These are phyloP conservation scores for Acanthamoeba polyphaga DNA, from an alignment of 208 protist species.

Conservation along the genomic window DNA sequence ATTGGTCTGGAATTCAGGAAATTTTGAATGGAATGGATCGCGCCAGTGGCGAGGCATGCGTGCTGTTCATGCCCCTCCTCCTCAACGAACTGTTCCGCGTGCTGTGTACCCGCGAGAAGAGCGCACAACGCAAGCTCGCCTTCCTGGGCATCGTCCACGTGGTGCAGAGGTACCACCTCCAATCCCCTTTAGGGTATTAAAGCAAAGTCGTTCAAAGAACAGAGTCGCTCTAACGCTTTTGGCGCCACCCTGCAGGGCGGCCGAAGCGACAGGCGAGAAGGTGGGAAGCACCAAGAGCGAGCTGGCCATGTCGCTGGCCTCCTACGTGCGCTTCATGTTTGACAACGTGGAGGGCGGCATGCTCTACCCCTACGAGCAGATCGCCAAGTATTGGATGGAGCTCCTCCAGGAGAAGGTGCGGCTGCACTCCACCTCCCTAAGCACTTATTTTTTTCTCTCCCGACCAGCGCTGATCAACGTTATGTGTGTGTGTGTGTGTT, in stretches of 20 bases:
- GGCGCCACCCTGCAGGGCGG: not conserved
- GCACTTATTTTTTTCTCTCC: no score
- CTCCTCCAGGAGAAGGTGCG: not conserved
- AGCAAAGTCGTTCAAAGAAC: not conserved
- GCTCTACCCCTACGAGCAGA: conserved; percentile 8
- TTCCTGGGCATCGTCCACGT: conserved; percentile 26
- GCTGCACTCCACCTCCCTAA: not conserved
- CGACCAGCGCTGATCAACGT: no score
- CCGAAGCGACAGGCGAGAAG: not conserved
- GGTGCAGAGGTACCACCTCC: not conserved
- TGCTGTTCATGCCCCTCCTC: conserved; percentile 33
- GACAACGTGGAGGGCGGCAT: not conserved
- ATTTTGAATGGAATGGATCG: not conserved
- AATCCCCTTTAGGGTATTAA: no score
- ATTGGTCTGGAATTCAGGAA: not conserved
- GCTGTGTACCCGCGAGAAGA: conserved; percentile 8
- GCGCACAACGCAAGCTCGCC: not conserved
- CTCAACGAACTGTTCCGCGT: conserved; percentile 60
- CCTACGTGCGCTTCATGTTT: conserved; percentile 25
- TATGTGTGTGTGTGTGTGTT: not conserved
- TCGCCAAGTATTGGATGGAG: conserved; percentile 5
- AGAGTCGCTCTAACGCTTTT: no score
- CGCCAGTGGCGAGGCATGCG: not conserved
- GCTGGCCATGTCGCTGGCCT: not conserved
- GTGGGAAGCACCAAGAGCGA: not conserved